A percentile compares a stretch with the other conserved stretches of the same genome.
These are phyloP conservation scores for Colletotrichum scovillei DNA, from an alignment of 2,329 filamentous ascomycete genomes.

Conservation along the genomic window DNA sequence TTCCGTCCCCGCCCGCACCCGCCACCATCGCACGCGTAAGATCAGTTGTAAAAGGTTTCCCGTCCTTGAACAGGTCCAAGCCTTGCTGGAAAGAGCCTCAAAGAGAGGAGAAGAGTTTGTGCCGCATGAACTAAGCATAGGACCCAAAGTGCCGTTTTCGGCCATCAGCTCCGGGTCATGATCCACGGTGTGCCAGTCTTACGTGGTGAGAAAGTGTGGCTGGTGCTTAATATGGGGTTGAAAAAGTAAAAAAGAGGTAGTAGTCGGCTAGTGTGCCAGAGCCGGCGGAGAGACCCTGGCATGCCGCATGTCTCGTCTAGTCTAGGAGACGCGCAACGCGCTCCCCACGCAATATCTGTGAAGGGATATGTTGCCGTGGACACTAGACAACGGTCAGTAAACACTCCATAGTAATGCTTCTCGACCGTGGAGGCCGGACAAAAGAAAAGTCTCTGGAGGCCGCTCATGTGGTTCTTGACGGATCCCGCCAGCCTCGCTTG, in stretches of 20 bases:
- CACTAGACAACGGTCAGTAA: constrained; percentile 13
- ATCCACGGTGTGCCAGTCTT: neutral
- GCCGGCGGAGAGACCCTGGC: neutral
- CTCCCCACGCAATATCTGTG: constrained; percentile 17
- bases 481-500: neutral
- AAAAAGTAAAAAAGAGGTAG: constrained; percentile 7
- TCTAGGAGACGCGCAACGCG: constrained; percentile 32
- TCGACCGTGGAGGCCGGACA: neutral
- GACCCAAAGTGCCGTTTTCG: constrained; percentile 11
- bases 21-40: constrained; percentile 24
- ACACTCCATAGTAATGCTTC: neutral
- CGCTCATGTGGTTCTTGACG: neutral
- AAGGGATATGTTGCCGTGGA: constrained; percentile 10
- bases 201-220: constrained; percentile 23
- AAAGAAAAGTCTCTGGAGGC: neutral
- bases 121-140: constrained; percentile 22
- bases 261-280: neutral
- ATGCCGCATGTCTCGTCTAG: constrained; percentile 14
- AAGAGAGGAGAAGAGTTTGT: neutral
- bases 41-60: neutral
- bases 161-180: constrained; percentile 8
- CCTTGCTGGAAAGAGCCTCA: constrained; percentile 30
- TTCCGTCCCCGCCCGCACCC: constrained; percentile 1
- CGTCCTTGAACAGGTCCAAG: constrained; percentile 2
- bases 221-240: constrained; percentile 21